Percentiles rank a stretch among this genome's conserved stretches.
Conservation (phyloP, 2,329 filamentous ascomycete genomes). For the Aureobasidium sp. region DNA sequence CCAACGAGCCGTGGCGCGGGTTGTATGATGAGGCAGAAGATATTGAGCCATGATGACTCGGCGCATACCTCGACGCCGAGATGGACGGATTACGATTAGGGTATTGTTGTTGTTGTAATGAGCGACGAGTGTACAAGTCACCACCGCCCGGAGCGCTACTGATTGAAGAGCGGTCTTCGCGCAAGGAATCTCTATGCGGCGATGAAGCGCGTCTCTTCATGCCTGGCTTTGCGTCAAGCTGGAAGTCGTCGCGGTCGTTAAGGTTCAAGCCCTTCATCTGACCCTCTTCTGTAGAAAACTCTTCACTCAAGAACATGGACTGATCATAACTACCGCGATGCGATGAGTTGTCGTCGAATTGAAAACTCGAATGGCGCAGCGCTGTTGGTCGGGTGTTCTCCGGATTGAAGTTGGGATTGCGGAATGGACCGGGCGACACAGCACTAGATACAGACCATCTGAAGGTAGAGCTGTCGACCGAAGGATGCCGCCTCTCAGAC, state of each 20-base stretch:
- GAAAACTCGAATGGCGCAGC: conserved; percentile 35
- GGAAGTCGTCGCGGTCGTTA: conserved; percentile 46
- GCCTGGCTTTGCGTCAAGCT: conserved; percentile 42
- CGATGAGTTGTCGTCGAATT: conserved; percentile 41
- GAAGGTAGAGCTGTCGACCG: conserved; percentile 34
- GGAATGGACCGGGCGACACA: conserved; percentile 39
- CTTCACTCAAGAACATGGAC: conserved; percentile 46
- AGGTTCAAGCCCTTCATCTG: conserved; percentile 46
- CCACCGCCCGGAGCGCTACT: conserved; percentile 36
- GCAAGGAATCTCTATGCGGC: conserved; percentile 50
- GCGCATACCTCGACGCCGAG: conserved; percentile 45
- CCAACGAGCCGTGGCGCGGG: conserved; percentile 55
- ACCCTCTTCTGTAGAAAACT: conserved; percentile 48
- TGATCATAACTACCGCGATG: conserved; percentile 59
- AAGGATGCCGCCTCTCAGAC: conserved; percentile 32
- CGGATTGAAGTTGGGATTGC: conserved; percentile 34
- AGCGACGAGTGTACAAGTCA: conserved; percentile 49
- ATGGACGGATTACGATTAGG: conserved; percentile 50
- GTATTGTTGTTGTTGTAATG: conserved; percentile 51
- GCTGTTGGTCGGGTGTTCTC: conserved; percentile 22
- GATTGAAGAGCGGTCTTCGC: conserved; percentile 40
- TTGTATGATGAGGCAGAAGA: conserved; percentile 60
- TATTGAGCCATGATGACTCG: conserved; percentile 52
- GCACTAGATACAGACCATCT: conserved; percentile 33
- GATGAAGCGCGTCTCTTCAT: conserved; percentile 60